phyloP scores from a whole-genome alignment of 75 land plant species.

The Sequoia sempervirens region DNA sequence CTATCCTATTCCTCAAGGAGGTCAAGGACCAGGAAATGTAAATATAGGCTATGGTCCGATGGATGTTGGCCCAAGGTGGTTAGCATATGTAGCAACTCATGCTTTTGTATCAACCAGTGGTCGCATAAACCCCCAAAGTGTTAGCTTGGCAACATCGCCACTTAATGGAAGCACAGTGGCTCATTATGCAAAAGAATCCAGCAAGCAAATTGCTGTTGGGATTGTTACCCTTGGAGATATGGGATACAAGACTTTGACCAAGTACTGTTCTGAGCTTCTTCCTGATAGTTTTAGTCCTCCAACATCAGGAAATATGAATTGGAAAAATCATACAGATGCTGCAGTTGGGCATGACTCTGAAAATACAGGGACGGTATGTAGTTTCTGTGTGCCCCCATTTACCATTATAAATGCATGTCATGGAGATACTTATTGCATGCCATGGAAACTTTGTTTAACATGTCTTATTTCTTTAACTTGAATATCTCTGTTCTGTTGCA shows the following conservation, averaged over 20 bases:
- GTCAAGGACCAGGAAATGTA: slow-evolving; percentile 41
- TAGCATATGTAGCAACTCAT: slow-evolving; percentile 80
- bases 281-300: slow-evolving; percentile 77
- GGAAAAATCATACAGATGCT: slow-evolving; percentile 43
- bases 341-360: slow-evolving; percentile 38
- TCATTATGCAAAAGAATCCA: slow-evolving; percentile 87
- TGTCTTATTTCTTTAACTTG: background rate
- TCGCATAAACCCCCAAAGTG: slow-evolving; percentile 84
- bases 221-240: slow-evolving; percentile 82
- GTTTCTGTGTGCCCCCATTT: background rate
- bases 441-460: background rate
- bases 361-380: slow-evolving; percentile 74
- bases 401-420: background rate
- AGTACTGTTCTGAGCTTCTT: slow-evolving; percentile 70
- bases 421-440: background rate
- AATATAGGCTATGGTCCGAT: slow-evolving; percentile 86
- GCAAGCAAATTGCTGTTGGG: slow-evolving; percentile 89
- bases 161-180: slow-evolving; percentile 75
- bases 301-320: slow-evolving; percentile 42
- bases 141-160: slow-evolving; percentile 84
- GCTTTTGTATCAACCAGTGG: slow-evolving; percentile 64
- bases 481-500: background rate
- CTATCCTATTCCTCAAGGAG: slow-evolving; percentile 63
- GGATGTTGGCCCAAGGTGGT: slow-evolving; percentile 94
- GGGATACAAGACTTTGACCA: slow-evolving; percentile 81